Conservation (phyloP, 306 rosid species). For the Cucurbita ficifolia region DNA sequence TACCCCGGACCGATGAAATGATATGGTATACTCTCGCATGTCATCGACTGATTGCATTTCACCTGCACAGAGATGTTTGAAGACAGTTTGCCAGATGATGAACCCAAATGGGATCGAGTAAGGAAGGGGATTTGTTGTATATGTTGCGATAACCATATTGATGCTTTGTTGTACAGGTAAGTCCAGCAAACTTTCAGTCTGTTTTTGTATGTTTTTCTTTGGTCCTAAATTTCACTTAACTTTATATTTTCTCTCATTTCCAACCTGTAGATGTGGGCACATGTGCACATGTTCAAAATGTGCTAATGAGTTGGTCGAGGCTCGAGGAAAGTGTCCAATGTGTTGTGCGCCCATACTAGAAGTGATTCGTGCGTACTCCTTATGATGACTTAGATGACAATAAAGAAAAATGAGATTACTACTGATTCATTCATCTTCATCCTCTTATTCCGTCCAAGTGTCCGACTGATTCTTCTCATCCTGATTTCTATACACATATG, state of each 20-base stretch:
- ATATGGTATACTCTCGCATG: neutral
- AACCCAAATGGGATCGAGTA: constrained; percentile 76
- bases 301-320: constrained; percentile 55
- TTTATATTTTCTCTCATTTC: neutral
- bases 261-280: constrained; percentile 75
- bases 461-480: neutral
- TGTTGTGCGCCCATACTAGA: constrained; percentile 86
- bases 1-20: neutral
- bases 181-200: neutral
- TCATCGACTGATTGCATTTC: neutral
- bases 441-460: neutral
- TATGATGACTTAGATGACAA: constrained; percentile 15
- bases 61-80: constrained; percentile 28
- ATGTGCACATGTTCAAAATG: constrained; percentile 90
- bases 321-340: constrained; percentile 80
- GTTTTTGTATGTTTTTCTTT: neutral
- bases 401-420: neutral
- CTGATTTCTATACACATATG: neutral
- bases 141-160: constrained; percentile 55
- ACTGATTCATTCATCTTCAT: neutral
- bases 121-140: constrained; percentile 88
- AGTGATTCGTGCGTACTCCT: constrained; percentile 80
- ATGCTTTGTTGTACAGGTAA: constrained; percentile 93
- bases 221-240: neutral
- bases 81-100: constrained; percentile 34